Evolutionary conservation across 768 basidiomycete species (phyloP), one percentile per base, ranked within the genome.

Genomic region (Chalciporus chontae): DNA sequence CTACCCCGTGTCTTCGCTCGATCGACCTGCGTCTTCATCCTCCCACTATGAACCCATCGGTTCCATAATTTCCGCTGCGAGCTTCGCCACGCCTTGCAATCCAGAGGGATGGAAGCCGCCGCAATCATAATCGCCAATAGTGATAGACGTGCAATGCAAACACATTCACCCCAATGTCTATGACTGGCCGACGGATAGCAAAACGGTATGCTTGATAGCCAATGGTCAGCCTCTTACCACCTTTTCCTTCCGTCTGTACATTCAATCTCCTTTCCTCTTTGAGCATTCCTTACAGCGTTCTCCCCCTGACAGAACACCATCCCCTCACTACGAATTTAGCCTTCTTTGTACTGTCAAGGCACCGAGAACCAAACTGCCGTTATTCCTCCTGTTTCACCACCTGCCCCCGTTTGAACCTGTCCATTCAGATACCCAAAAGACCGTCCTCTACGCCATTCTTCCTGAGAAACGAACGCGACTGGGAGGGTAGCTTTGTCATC

Each of bases 41-140:
- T 55, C 48, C 58, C 64, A 54, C 55, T 46, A 37, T 8, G 41
- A 64, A 52, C 53, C 54, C 14, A 51, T 55, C 38, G 40, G 26
- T 52, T 34, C 50, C 55, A 52, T 68, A 60, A 58, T 61, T 51
- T 41, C 61, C 56, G 40, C 46, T 36, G 44, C 45, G 3, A n/a
- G 41, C 37, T 42, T 53, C 52, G 23, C 29, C 31, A 48, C 48
- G 17, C 45, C 10, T 57, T 29, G 34, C 52, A 14, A 36, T 49
- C 45, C 51, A 13, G 40, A 43, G 44, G 51, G 43, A 52, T 37
- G 42, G 38, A 50, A 48, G 45, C 50, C 29, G 52, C 44, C 32
- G 11, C 26, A 39, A 36, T 24, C 23, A 29, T 19, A 27, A 11
- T 5, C 10, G 43, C 53, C 38, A 45, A 55, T 55, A 45, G 40